These are phyloP conservation scores for Neofusicoccum cordaticola DNA, from an alignment of 2,329 filamentous ascomycete genomes.

Conservation along the genomic window DNA sequence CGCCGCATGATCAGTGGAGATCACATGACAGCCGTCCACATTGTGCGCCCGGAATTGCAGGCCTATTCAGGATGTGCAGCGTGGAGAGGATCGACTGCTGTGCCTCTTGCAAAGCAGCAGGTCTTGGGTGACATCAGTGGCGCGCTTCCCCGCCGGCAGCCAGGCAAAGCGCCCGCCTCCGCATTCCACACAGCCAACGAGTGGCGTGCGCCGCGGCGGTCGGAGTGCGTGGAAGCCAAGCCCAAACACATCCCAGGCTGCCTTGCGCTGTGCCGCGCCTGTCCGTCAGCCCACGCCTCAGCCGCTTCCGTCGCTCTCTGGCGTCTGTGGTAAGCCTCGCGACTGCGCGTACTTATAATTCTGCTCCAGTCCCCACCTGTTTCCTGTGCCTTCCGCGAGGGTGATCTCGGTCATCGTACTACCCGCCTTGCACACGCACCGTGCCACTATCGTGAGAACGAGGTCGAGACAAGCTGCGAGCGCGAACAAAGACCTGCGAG, in stretches of 20 bases:
- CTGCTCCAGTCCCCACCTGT: background rate
- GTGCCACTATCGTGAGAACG: too few species aligned
- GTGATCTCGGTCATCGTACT: background rate
- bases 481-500: background rate
- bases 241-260: background rate
- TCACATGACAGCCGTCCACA: background rate
- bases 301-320: background rate
- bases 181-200: background rate
- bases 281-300: conserved; percentile 4
- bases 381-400: background rate
- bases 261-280: background rate
- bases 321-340: background rate
- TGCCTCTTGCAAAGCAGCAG: background rate
- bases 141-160: background rate
- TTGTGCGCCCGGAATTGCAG: background rate
- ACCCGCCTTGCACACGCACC: background rate
- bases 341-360: background rate
- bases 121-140: conserved; percentile 3
- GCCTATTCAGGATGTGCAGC: background rate
- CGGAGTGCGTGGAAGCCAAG: background rate
- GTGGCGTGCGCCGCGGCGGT: background rate
- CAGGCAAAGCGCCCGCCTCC: background rate
- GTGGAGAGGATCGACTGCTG: too few species aligned
- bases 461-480: too few species aligned
- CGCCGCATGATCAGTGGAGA: background rate